Conservation (phyloP, 805 yeast genomes). For the Cyberlindnera euphorbiiphila region DNA sequence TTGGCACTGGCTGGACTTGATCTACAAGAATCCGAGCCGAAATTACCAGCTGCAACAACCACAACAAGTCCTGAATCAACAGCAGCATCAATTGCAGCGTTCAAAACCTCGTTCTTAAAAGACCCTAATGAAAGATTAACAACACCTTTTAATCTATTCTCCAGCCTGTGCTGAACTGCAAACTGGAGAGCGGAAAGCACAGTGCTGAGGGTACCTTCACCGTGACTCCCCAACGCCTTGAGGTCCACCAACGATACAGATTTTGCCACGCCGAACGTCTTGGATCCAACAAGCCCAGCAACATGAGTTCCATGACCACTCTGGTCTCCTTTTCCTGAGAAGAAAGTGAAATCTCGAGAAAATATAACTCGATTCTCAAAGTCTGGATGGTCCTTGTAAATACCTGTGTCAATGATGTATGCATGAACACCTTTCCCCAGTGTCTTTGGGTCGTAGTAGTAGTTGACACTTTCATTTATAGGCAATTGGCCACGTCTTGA, state of each 20-base stretch:
- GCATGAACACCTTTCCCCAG: slow-evolving; percentile 63
- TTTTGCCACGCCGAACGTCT: slow-evolving; percentile 80
- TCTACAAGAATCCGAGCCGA: slow-evolving; percentile 70
- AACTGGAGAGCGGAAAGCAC: slow-evolving; percentile 65
- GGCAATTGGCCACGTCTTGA: slow-evolving; percentile 46
- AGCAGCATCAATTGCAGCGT: slow-evolving; percentile 76
- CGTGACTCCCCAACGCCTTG: slow-evolving; percentile 64
- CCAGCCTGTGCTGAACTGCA: slow-evolving; percentile 55
- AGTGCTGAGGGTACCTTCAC: slow-evolving; percentile 67
- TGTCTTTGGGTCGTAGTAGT: slow-evolving; percentile 42
- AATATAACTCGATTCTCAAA: slow-evolving; percentile 55
- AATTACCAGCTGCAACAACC: slow-evolving; percentile 87
- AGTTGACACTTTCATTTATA: slow-evolving; percentile 33
- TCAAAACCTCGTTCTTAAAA: slow-evolving; percentile 56
- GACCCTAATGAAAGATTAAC: slow-evolving; percentile 85
- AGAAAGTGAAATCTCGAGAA: slow-evolving; percentile 62
- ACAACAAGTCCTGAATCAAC: slow-evolving; percentile 64
- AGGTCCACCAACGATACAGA: slow-evolving; percentile 60
- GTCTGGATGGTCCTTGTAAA: slow-evolving; percentile 55
- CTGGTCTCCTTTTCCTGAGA: slow-evolving; percentile 55
- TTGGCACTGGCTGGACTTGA: slow-evolving; percentile 84
- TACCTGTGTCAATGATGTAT: slow-evolving; percentile 84
- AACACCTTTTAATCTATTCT: slow-evolving; percentile 44
- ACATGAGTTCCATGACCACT: slow-evolving; percentile 95
- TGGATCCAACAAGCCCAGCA: slow-evolving; percentile 83